Evolutionary conservation across 129 eudicot genomes (phyloP).

Genomic region (Tagetes patula): DNA sequence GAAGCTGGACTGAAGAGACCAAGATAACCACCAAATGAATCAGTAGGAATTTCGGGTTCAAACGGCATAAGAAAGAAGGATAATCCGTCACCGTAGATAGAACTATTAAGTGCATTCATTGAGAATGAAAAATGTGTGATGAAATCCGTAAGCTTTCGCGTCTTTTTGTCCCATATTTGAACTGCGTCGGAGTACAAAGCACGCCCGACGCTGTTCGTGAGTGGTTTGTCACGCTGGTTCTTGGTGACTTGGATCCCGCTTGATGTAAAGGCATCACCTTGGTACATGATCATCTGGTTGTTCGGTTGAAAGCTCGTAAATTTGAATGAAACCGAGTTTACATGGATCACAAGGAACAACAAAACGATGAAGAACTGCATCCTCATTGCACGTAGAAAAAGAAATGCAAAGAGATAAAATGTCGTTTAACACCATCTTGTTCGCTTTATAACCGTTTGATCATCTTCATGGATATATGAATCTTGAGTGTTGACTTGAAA

Average conservation of each 20-base stretch:
- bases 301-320: conserved; percentile 38
- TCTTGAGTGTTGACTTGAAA: conserved; percentile 21
- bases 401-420: conserved; percentile 15
- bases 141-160: conserved; percentile 35
- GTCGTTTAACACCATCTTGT: conserved; percentile 25
- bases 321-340: conserved; percentile 36
- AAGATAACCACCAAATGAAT: conserved; percentile 43
- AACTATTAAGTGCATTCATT: conserved; percentile 37
- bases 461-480: conserved; percentile 10
- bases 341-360: conserved; percentile 12
- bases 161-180: conserved; percentile 39
- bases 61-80: conserved; percentile 46
- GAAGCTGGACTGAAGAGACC: conserved; percentile 28
- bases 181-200: conserved; percentile 32
- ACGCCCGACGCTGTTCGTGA: conserved; percentile 37
- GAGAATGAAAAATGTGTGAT: conserved; percentile 41
- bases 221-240: conserved; percentile 33
- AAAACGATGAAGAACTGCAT: conserved; percentile 15
- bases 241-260: conserved; percentile 43
- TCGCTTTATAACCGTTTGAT: conserved; percentile 14
- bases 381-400: conserved; percentile 12
- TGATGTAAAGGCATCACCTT: conserved; percentile 48
- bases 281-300: conserved; percentile 34
- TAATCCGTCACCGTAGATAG: conserved; percentile 39
- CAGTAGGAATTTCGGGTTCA: conserved; percentile 25